phyloP scores from a whole-genome alignment of 2,329 filamentous ascomycete genomes.

The Colletotrichum acutatum region DNA sequence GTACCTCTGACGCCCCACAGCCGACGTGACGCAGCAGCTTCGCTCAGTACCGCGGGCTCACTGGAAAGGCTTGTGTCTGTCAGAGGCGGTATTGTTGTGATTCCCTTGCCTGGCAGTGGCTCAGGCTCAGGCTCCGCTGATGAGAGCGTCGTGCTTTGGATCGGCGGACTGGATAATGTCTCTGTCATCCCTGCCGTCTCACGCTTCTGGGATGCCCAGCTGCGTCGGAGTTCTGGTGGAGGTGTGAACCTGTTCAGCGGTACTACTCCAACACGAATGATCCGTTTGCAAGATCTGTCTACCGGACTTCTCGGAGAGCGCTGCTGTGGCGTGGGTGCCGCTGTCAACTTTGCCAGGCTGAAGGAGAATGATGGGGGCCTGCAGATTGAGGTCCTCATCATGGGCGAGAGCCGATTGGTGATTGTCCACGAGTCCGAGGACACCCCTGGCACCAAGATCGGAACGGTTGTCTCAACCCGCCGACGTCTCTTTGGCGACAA shows the following conservation, averaged over 20 bases:
- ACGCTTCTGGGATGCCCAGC: conserved; percentile 70
- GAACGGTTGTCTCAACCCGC: conserved; percentile 46
- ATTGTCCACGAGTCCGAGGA: conserved; percentile 65
- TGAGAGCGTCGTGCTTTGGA: conserved; percentile 67
- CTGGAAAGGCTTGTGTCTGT: conserved; percentile 63
- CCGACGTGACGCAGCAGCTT: conserved; percentile 62
- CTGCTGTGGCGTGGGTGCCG: conserved; percentile 62
- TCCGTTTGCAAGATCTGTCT: conserved; percentile 63
- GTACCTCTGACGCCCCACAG: conserved; percentile 74
- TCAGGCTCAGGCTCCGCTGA: conserved; percentile 58
- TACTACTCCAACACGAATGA: conserved; percentile 64
- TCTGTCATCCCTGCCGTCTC: conserved; percentile 65
- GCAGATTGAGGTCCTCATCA: conserved; percentile 64
- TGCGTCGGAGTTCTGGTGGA: conserved; percentile 61
- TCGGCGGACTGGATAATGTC: conserved; percentile 66
- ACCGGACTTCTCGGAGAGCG: conserved; percentile 67
- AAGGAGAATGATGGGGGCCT: conserved; percentile 52
- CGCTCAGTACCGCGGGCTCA: conserved; percentile 53
- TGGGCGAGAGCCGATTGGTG: conserved; percentile 66
- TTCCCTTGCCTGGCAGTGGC: conserved; percentile 52
- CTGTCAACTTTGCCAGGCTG: conserved; percentile 48
- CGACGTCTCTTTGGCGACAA: conserved; percentile 43
- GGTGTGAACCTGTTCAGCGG: conserved; percentile 67
- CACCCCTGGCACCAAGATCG: conserved; percentile 54
- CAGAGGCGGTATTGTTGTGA: conserved; percentile 63